Evolutionary conservation across 345 rosid species (phyloP).

Genomic region (Populus deltoides): DNA sequence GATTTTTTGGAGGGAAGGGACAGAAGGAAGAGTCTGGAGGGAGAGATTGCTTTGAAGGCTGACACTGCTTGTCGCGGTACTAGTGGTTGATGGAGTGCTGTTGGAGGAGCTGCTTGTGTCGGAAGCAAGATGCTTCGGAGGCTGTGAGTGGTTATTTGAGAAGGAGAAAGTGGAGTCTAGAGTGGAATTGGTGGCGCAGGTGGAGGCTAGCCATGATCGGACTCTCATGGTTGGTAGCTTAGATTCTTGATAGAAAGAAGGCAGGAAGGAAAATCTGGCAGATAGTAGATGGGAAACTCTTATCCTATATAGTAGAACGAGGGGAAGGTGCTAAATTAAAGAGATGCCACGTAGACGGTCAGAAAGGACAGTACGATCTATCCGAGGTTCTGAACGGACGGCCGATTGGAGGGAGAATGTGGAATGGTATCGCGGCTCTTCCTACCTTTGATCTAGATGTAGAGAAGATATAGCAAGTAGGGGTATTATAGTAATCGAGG

Average conservation of each 20-base stretch:
- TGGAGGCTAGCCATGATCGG: slow-evolving; percentile 39
- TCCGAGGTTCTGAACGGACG: neutral
- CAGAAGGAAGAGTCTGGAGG: slow-evolving; percentile 74
- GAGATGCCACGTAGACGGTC: neutral
- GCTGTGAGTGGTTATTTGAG: slow-evolving; percentile 2
- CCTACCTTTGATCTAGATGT: too few species aligned
- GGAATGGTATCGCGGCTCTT: too few species aligned
- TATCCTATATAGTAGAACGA: neutral
- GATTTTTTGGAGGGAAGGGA: slow-evolving; percentile 69
- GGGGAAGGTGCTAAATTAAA: neutral
- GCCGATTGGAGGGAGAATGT: neutral
- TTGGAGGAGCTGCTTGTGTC: slow-evolving; percentile 20
- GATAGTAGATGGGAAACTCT: neutral
- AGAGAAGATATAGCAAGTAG: neutral
- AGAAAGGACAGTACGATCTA: neutral
- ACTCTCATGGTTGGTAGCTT: slow-evolving; percentile 2
- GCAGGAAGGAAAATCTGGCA: neutral
- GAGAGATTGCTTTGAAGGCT: slow-evolving; percentile 69
- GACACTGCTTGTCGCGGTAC: slow-evolving; percentile 25
- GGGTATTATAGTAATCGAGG: too few species aligned
- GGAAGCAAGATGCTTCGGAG: slow-evolving; percentile 27
- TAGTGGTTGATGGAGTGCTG: neutral
- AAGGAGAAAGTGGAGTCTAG: slow-evolving; percentile 9
- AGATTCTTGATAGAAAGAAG: neutral
- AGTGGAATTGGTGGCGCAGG: slow-evolving; percentile 15